Percentiles rank a stretch among this genome's conserved stretches.
Conservation (phyloP, 306 rosid species). For the Neltuma alba region DNA sequence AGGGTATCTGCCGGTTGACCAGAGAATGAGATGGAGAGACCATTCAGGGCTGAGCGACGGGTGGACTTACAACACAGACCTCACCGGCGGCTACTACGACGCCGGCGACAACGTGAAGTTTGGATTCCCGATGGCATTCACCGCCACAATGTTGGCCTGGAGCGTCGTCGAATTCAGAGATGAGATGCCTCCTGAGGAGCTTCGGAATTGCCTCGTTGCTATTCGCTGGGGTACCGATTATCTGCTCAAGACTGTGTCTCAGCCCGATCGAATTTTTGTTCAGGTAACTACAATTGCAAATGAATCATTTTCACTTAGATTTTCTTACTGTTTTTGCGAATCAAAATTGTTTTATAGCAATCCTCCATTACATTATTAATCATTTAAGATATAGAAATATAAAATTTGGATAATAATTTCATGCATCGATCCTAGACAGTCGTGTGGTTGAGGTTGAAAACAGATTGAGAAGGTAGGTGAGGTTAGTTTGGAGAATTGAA, state of each 20-base stretch:
- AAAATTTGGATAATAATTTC: no score
- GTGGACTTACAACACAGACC: conserved; percentile 54
- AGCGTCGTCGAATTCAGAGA: conserved; percentile 44
- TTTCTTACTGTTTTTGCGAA: neutral
- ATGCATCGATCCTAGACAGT: no score
- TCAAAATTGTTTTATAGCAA: no score
- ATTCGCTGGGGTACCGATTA: conserved; percentile 87
- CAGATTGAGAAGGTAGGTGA: neutral
- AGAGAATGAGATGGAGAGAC: conserved; percentile 62
- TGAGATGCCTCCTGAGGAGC: conserved; percentile 53
- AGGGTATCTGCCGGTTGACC: conserved; percentile 68
- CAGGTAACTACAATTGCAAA: conserved; percentile 47
- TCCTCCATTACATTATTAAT: no score
- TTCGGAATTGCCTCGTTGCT: conserved; percentile 56
- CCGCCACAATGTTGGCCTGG: conserved; percentile 48
- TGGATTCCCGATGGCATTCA: conserved; percentile 54
- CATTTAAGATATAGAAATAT: no score
- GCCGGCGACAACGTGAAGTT: conserved; percentile 52
- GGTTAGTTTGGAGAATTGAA: conserved; percentile 6
- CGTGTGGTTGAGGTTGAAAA: no score
- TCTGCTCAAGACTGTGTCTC: conserved; percentile 77
- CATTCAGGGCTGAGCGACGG: conserved; percentile 77
- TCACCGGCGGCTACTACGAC: conserved; percentile 50
- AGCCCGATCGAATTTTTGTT: conserved; percentile 84
- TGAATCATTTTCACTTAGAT: neutral